phyloP scores from a whole-genome alignment of 2,329 filamentous ascomycete genomes.

The Cladophialophora immunda region DNA sequence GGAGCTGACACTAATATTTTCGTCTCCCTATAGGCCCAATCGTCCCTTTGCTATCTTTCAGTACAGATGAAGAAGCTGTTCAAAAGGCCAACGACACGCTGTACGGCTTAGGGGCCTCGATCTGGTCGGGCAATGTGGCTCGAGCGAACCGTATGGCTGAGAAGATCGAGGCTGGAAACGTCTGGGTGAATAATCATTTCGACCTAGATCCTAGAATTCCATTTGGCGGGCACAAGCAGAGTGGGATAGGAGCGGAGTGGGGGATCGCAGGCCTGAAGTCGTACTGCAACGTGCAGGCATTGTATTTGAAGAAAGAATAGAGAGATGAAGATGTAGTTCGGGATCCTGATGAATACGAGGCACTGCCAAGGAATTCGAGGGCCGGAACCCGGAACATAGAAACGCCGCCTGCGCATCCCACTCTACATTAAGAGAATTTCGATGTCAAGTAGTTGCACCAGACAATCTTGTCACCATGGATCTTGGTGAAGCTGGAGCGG shows the following conservation, averaged over 20 bases:
- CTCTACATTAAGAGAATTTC: background rate
- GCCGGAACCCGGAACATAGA: background rate
- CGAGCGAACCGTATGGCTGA: slow-evolving; percentile 53
- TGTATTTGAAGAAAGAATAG: too few relatives aligned
- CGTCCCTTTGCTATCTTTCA: background rate
- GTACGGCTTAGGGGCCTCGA: background rate
- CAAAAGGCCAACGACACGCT: slow-evolving; percentile 1
- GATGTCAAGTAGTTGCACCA: background rate
- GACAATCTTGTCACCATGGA: slow-evolving; percentile 32
- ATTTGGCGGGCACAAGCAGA: slow-evolving; percentile 42
- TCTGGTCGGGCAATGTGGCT: background rate
- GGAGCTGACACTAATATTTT: too few relatives aligned
- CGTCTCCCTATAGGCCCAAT: too few relatives aligned
- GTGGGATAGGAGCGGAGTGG: slow-evolving; percentile 43
- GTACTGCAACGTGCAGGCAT: slow-evolving; percentile 35
- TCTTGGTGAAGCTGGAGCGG: slow-evolving; percentile 33
- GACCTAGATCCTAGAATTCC: slow-evolving; percentile 10
- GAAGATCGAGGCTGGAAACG: slow-evolving; percentile 64
- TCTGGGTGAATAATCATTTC: slow-evolving; percentile 45
- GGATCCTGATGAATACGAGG: too few relatives aligned
- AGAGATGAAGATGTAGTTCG: too few relatives aligned
- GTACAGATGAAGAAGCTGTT: background rate
- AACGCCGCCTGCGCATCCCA: slow-evolving; percentile 3
- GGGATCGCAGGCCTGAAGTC: slow-evolving; percentile 35
- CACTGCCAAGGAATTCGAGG: too few relatives aligned